phyloP scores from a whole-genome alignment of 2,329 filamentous ascomycete species.

The Talaromyces rugulosus region DNA sequence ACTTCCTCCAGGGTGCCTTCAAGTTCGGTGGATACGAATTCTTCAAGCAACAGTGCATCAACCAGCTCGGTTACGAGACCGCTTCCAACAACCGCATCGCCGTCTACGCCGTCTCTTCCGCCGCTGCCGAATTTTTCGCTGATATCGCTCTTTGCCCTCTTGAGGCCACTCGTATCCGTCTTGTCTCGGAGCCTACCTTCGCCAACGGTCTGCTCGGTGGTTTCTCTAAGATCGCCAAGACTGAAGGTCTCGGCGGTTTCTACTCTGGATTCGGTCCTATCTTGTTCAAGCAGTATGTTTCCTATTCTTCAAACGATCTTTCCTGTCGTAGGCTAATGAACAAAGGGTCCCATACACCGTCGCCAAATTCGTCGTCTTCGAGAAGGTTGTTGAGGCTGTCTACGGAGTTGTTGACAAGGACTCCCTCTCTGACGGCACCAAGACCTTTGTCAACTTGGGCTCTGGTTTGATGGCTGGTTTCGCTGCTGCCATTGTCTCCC shows the following conservation, averaged over 20 bases:
- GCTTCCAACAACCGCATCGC: constrained; percentile 74
- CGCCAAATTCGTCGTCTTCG: constrained; percentile 92
- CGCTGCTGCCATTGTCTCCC: constrained; percentile 79
- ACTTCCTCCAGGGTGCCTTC: constrained; percentile 91
- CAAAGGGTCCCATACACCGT: constrained; percentile 83
- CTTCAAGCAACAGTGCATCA: constrained; percentile 91
- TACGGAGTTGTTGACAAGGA: constrained; percentile 69
- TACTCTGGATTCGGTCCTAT: constrained; percentile 89
- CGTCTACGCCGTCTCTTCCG: constrained; percentile 70
- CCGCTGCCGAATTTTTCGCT: constrained; percentile 61
- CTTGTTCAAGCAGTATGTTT: constrained; percentile 71
- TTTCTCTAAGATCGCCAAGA: constrained; percentile 77
- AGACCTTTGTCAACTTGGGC: constrained; percentile 78
- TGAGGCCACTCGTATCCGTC: constrained; percentile 88
- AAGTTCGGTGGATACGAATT: constrained; percentile 95
- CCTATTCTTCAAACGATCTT: neutral
- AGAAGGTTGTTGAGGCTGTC: constrained; percentile 76
- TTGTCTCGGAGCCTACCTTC: constrained; percentile 83
- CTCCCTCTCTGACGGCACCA: constrained; percentile 60
- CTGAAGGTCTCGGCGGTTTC: constrained; percentile 79
- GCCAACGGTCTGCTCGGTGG: constrained; percentile 74
- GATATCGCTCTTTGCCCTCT: constrained; percentile 75
- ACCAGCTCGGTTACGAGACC: constrained; percentile 70
- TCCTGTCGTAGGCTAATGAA: neutral
- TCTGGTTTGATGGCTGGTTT: constrained; percentile 84